These are phyloP conservation scores for Citrus unshiu DNA, from an alignment of 345 rosid genomes.

Conservation along the genomic window DNA sequence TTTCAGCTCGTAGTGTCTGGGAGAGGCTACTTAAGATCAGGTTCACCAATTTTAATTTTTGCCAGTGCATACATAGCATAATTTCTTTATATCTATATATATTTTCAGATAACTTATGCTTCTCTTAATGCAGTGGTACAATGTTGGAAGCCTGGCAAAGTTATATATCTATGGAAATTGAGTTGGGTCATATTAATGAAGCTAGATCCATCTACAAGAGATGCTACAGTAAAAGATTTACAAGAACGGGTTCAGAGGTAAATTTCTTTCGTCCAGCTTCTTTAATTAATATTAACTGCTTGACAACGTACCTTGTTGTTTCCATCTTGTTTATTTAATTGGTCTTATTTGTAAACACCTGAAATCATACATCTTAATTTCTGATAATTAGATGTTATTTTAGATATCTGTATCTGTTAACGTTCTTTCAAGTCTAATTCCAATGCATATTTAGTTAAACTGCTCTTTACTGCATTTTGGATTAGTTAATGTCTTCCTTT, in stretches of 20 bases:
- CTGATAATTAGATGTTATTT: neutral
- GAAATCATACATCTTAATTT: neutral
- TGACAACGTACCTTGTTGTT: neutral
- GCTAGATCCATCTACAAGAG: too few relatives aligned
- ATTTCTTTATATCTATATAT: neutral
- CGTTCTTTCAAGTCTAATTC: neutral
- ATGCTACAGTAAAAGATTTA: slow-evolving; percentile 72
- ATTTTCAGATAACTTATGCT: neutral
- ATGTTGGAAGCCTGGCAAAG: slow-evolving; percentile 86
- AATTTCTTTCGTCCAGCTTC: neutral
- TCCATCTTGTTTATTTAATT: neutral
- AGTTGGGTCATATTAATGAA: slow-evolving; percentile 54
- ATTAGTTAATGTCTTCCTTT: slow-evolving; percentile 53
- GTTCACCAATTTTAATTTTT: slow-evolving; percentile 27
- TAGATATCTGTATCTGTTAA: neutral
- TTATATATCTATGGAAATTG: slow-evolving; percentile 68
- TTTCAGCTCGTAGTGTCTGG: slow-evolving; percentile 83
- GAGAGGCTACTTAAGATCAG: slow-evolving; percentile 79
- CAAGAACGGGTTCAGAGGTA: slow-evolving; percentile 85
- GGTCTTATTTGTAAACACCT: neutral
- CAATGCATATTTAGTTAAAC: neutral
- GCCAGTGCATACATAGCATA: neutral
- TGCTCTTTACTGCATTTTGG: slow-evolving; percentile 25
- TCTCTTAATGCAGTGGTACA: slow-evolving; percentile 55
- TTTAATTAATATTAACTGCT: neutral